Evolutionary conservation across 1,284 basidiomycete genomes (phyloP), one percentile per base, ranked within the genome.

Genomic region (Rhodotorula glutinis): DNA sequence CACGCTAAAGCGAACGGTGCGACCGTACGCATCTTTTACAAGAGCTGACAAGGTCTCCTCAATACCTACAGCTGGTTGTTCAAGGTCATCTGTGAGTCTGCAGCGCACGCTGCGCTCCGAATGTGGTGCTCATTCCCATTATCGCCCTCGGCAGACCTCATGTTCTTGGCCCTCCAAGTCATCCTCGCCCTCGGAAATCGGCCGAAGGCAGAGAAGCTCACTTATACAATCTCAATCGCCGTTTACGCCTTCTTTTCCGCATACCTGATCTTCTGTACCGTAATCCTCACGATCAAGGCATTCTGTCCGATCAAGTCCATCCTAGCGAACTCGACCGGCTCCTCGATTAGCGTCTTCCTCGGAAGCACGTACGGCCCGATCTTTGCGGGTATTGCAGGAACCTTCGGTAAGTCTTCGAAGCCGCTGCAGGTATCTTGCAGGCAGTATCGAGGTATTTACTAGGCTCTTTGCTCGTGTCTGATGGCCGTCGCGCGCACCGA

Each of bases 111-210:
- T 7, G 33, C 33, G 33, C n/a, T n/a, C n/a, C n/a, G n/a, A n/a
- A n/a, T n/a, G n/a, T n/a, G n/a, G n/a, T n/a, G n/a, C n/a, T n/a
- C n/a, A n/a, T n/a, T n/a, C n/a, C n/a, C n/a, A n/a, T n/a, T n/a
- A n/a, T n/a, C n/a, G n/a, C n/a, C n/a, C n/a, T n/a, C n/a, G n/a
- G 4, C 78, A 88, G 69, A 85, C 47, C 82, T 94, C 70, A 76
- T 91, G 73, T 93, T 94, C 81, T 66, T 73, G 44, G 70, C 63
- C 0, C 61, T 71, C 23, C 69, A 88, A 90, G 81, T 98, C 75
- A 86, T 98, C 49, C 83, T 98, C n/a, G 94, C 93, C 5, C 81
- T 97, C 38, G 95, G 95, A 65, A 98, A 97, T 79, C 83, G 95
- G 71, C 95, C 95, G 2, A 98, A 98, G 78, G 94, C 92, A 69